Evolutionary conservation across 148 eudicot genomes (phyloP).

Genomic region (Hydrangea macrophylla): DNA sequence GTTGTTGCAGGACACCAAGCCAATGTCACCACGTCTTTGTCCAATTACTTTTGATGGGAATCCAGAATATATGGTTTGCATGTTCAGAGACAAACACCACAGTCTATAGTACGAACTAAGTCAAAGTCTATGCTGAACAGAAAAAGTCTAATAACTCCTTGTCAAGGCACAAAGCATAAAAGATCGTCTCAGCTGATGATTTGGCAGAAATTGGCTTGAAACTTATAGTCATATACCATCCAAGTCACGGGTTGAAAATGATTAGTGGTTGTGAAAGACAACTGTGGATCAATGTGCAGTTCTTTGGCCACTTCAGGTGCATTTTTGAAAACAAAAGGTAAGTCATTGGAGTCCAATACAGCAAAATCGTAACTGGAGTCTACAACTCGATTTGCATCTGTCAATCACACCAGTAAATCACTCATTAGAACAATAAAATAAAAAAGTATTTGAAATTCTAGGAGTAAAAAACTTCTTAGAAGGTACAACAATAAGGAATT

Average conservation of each 20-base stretch:
- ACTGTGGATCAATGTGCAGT: constrained; percentile 43
- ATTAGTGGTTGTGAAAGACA: constrained; percentile 41
- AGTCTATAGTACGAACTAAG: not conserved
- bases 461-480: constrained; percentile 8
- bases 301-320: constrained; percentile 66
- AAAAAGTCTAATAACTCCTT: not conserved
- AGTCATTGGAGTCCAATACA: constrained; percentile 84
- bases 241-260: constrained; percentile 47
- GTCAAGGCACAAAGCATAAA: constrained; percentile 14
- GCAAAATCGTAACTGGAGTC: constrained; percentile 70
- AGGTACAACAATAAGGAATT: not conserved
- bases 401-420: constrained; percentile 20
- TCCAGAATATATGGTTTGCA: not conserved
- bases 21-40: too few species aligned
- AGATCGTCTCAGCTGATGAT: not conserved
- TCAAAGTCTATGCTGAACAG: too few species aligned
- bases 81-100: not conserved
- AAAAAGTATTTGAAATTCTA: too few species aligned
- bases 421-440: too few species aligned
- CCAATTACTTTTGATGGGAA: too few species aligned
- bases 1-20: not conserved
- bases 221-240: constrained; percentile 48
- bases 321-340: constrained; percentile 79
- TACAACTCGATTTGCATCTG: constrained; percentile 60
- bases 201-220: not conserved